phyloP scores from a whole-genome alignment of 345 rosid species.

The Euphorbia lathyris region DNA sequence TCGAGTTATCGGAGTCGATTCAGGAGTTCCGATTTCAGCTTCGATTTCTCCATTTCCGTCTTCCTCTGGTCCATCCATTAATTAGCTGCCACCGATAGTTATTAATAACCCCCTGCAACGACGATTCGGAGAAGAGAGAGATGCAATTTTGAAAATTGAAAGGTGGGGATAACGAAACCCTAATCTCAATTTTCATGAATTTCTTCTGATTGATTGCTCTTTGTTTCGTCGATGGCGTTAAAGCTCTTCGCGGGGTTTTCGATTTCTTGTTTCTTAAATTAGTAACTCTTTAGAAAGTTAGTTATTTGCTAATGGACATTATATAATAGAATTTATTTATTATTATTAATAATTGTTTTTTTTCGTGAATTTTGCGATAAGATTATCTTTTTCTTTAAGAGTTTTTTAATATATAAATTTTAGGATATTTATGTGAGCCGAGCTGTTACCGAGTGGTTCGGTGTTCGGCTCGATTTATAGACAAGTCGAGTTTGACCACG shows the following conservation, averaged over 20 bases:
- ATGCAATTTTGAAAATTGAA: not conserved
- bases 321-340: not conserved
- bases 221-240: no score
- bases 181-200: conserved; percentile 22
- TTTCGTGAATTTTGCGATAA: not conserved
- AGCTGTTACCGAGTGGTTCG: no score
- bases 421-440: no score
- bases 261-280: conserved; percentile 17
- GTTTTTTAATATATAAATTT: no score
- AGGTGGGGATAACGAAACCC: conserved; percentile 11
- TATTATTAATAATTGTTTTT: not conserved
- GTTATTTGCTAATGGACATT: conserved; percentile 22
- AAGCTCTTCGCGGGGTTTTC: conserved; percentile 30
- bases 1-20: not conserved
- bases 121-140: not conserved
- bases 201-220: not conserved
- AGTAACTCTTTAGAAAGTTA: conserved; percentile 25
- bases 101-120: not conserved
- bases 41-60: conserved; percentile 23
- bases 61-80: conserved; percentile 35
- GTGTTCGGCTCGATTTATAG: no score
- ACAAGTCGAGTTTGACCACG: no score
- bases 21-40: conserved; percentile 15
- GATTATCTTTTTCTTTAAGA: not conserved
- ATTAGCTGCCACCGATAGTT: conserved; percentile 6